A percentile compares a stretch with the other conserved stretches of the same genome.
Conservation (phyloP, 139 green algal genomes). For the Ulvella scutata region DNA sequence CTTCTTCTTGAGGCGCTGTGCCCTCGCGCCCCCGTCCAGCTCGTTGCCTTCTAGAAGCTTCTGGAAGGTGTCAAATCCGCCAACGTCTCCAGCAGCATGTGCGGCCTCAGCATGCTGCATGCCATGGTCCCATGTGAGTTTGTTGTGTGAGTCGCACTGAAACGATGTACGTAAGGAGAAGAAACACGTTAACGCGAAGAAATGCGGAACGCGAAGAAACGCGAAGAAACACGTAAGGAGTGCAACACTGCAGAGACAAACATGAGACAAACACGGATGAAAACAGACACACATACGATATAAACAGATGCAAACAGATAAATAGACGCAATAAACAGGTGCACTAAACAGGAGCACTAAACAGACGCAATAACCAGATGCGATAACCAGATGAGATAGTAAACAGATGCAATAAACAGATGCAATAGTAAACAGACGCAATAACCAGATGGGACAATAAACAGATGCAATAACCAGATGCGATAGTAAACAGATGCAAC, state of each 20-base stretch:
- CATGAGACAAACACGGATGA: not conserved
- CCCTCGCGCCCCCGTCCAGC: not conserved
- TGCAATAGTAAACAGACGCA: not conserved
- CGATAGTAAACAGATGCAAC: no score
- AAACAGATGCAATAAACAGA: no score
- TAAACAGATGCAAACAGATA: constrained; percentile 13
- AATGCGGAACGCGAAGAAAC: no score
- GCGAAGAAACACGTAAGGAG: no score
- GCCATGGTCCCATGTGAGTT: not conserved
- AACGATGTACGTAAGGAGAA: no score
- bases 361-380: no score
- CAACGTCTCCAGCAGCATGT: not conserved
- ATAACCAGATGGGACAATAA: no score
- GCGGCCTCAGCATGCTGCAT: not conserved
- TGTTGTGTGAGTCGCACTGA: not conserved
- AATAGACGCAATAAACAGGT: not conserved
- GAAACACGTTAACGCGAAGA: no score
- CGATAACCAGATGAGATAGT: no score
- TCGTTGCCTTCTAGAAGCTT: not conserved
- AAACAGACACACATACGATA: not conserved
- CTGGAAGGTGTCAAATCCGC: not conserved
- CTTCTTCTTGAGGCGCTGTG: no score
- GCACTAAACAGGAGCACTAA: not conserved
- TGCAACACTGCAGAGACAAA: no score
- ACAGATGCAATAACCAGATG: no score